A percentile compares a stretch with the other conserved stretches of the same genome.
phyloP scores from a whole-genome alignment of 163 green algal species.

The Coccomyxa subellipsoidea region DNA sequence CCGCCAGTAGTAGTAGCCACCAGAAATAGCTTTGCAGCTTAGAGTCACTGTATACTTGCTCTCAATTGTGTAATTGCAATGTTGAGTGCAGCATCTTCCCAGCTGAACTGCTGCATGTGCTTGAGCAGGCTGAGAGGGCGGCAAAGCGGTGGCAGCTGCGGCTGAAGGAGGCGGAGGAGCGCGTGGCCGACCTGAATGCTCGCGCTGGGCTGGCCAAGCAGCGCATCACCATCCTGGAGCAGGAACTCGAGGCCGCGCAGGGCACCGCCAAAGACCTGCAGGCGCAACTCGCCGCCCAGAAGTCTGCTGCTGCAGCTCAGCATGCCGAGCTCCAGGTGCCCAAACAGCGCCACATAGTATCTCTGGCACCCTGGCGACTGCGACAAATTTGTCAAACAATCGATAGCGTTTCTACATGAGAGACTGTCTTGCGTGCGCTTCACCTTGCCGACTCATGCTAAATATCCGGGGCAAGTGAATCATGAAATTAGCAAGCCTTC shows the following conservation, averaged over 20 bases:
- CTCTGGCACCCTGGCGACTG: no score
- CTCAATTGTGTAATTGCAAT: no score
- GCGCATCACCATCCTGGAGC: conserved; percentile 14
- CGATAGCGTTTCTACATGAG: no score
- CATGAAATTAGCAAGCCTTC: neutral
- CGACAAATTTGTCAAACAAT: no score
- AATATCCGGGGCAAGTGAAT: neutral
- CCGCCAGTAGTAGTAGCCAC: no score
- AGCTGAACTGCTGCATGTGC: no score
- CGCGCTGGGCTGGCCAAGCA: conserved; percentile 15
- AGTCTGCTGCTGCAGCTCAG: neutral
- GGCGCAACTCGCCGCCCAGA: neutral
- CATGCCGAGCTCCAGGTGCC: neutral
- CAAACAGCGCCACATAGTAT: no score
- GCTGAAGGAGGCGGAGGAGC: neutral
- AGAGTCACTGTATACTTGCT: no score
- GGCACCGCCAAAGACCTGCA: neutral
- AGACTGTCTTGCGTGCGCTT: no score
- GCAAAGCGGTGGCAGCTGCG: neutral
- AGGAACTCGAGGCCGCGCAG: neutral
- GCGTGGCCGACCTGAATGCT: neutral
- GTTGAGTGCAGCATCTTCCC: no score
- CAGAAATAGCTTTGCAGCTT: no score
- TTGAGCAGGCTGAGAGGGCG: neutral
- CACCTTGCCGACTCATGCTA: no score